Evolutionary conservation across 257 asterid genomes (phyloP).

Genomic region (Nicotiana tabacum): DNA sequence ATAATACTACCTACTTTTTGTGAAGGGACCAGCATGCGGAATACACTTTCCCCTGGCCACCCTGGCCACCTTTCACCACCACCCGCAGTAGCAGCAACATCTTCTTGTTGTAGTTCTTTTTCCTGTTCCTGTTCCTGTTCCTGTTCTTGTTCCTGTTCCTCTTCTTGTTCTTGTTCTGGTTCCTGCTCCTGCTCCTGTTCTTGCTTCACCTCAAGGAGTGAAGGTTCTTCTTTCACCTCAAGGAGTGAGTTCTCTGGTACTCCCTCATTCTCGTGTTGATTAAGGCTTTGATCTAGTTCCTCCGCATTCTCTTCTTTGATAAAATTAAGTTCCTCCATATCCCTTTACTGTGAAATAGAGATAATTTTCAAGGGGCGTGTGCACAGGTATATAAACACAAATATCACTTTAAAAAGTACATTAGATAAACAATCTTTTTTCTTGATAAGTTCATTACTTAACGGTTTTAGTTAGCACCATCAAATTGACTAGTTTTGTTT

Average conservation of each 20-base stretch:
- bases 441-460: background rate
- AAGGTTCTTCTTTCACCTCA: slow-evolving; percentile 2
- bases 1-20: slow-evolving; percentile 97
- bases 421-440: background rate
- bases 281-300: slow-evolving; percentile 41
- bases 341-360: slow-evolving; percentile 6
- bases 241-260: slow-evolving; percentile 14
- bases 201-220: slow-evolving; percentile 10
- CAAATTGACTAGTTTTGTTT: background rate
- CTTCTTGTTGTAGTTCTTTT: slow-evolving; percentile 36
- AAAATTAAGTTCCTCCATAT: slow-evolving; percentile 9
- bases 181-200: slow-evolving; percentile 3
- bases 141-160: slow-evolving; percentile 6
- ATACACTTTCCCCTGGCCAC: slow-evolving; percentile 98
- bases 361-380: background rate
- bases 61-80: slow-evolving; percentile 91
- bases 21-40: slow-evolving; percentile 89
- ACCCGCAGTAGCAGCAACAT: slow-evolving; percentile 41
- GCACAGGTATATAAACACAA: background rate
- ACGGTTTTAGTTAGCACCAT: background rate
- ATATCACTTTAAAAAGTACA: background rate
- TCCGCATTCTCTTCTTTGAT: slow-evolving; percentile 36
- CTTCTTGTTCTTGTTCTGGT: slow-evolving; percentile 16
- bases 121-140: slow-evolving; percentile 16
- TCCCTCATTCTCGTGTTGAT: slow-evolving; percentile 24